These are phyloP conservation scores for Drosera capensis DNA, from an alignment of 148 eudicot species.

Conservation along the genomic window DNA sequence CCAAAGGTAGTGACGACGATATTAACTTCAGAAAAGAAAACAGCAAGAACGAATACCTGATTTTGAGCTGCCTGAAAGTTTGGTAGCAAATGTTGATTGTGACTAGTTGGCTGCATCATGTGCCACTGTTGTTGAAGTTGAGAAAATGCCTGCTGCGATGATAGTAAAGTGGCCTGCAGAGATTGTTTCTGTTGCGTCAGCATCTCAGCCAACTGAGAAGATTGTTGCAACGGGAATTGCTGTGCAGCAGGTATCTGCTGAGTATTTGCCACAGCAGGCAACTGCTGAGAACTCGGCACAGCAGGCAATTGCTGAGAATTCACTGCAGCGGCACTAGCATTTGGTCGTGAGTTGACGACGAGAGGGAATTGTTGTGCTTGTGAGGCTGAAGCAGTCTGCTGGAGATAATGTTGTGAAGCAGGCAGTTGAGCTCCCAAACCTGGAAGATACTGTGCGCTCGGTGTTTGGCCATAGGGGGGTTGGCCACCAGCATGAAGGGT, in stretches of 20 bases:
- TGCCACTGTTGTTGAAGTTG: conserved; percentile 89
- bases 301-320: conserved; percentile 32
- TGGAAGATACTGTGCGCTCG: conserved; percentile 27
- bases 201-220: conserved; percentile 87
- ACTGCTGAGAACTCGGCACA: no score
- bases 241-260: no score
- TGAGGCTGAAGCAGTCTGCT: conserved; percentile 28
- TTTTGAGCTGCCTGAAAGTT: conserved; percentile 40
- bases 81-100: conserved; percentile 35
- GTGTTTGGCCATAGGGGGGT: conserved; percentile 30
- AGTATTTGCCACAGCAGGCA: no score
- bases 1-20: no score
- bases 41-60: conserved; percentile 24
- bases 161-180: conserved; percentile 77
- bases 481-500: conserved; percentile 22
- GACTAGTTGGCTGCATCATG: conserved; percentile 73
- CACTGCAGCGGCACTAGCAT: conserved; percentile 17
- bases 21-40: no score
- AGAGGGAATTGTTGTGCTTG: conserved; percentile 20
- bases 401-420: conserved; percentile 31
- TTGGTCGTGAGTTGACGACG: conserved; percentile 19
- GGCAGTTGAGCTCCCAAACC: conserved; percentile 25
- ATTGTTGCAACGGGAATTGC: conserved; percentile 34
- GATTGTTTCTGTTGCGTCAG: conserved; percentile 82
- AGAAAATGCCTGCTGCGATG: conserved; percentile 72